These are phyloP conservation scores for Pseudogymnoascus sp. DNA, from an alignment of 2,329 filamentous ascomycete species.

Conservation along the genomic window DNA sequence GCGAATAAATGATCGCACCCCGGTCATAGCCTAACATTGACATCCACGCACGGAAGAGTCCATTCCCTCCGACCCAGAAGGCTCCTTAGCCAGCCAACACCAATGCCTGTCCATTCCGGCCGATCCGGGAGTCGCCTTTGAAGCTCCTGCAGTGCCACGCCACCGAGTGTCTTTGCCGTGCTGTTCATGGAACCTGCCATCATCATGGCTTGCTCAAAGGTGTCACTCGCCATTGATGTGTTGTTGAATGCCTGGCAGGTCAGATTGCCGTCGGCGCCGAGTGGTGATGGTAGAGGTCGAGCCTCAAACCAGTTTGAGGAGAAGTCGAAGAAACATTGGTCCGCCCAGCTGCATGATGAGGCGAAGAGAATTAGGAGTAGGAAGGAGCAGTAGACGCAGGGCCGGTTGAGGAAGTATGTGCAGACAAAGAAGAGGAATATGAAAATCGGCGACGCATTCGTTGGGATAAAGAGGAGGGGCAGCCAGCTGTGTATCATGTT, in stretches of 20 bases:
- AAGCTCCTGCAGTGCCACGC: conserved; percentile 55
- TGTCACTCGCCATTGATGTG: conserved; percentile 20
- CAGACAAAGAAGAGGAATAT: conserved; percentile 84
- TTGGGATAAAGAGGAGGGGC: conserved; percentile 79
- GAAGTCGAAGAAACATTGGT: conserved; percentile 89
- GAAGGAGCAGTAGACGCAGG: conserved; percentile 95
- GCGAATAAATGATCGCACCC: background rate
- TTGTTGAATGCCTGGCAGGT: conserved; percentile 21
- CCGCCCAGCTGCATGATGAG: conserved; percentile 82
- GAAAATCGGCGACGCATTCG: conserved; percentile 76
- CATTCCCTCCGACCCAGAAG: conserved; percentile 77
- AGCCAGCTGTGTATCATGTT: conserved; percentile 54
- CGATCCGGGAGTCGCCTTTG: conserved; percentile 40
- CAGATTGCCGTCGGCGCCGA: conserved; percentile 12
- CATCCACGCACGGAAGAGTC: conserved; percentile 83
- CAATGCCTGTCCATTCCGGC: conserved; percentile 65
- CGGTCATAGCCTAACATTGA: conserved; percentile 64
- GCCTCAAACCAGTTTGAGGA: conserved; percentile 86
- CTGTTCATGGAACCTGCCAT: conserved; percentile 47
- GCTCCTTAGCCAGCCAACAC: conserved; percentile 78
- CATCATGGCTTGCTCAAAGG: conserved; percentile 28
- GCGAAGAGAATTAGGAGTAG: conserved; percentile 91
- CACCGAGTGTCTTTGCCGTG: conserved; percentile 59
- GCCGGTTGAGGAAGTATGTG: conserved; percentile 92
- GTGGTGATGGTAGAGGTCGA: conserved; percentile 34